These are phyloP conservation scores for Brassica napus DNA, from an alignment of 345 rosid species.

Conservation along the genomic window DNA sequence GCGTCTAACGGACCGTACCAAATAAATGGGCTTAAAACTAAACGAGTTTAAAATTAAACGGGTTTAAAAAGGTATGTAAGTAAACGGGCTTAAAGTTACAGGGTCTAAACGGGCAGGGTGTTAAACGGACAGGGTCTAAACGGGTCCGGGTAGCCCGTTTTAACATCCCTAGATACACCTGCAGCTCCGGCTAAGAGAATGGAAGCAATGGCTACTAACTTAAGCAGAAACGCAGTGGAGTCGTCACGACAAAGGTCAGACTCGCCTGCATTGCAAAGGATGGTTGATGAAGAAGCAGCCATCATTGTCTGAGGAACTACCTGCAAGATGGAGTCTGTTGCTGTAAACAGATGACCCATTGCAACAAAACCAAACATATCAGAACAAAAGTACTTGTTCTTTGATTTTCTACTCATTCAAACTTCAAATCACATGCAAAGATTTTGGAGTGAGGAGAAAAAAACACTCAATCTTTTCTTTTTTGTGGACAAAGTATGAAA, in stretches of 20 bases:
- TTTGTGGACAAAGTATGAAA: too few relatives aligned
- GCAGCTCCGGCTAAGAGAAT: slow-evolving; percentile 71
- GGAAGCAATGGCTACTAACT: slow-evolving; percentile 72
- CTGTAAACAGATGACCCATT: not conserved
- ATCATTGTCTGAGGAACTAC: slow-evolving; percentile 24
- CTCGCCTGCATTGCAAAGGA: slow-evolving; percentile 45
- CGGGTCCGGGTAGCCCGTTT: too few relatives aligned
- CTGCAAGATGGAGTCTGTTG: slow-evolving; percentile 44
- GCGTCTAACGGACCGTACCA: too few relatives aligned
- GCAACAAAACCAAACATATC: not conserved
- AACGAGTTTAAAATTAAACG: too few relatives aligned
- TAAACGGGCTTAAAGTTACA: too few relatives aligned
- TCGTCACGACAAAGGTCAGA: slow-evolving; percentile 64
- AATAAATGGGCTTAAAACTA: too few relatives aligned
- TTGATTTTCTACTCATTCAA: not conserved
- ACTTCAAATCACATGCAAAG: not conserved
- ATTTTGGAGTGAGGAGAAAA: too few relatives aligned
- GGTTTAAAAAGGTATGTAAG: too few relatives aligned
- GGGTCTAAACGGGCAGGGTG: too few relatives aligned
- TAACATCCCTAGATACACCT: slow-evolving; percentile 50
- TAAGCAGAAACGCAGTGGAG: slow-evolving; percentile 57
- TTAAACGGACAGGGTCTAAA: too few relatives aligned
- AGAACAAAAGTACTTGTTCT: not conserved
- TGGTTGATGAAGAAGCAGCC: slow-evolving; percentile 31
- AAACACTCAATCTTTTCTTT: too few relatives aligned